Percentiles rank a stretch among this genome's conserved stretches.
Evolutionary conservation across 2,329 filamentous ascomycete species (phyloP).

Genomic region (Fusarium falciforme): DNA sequence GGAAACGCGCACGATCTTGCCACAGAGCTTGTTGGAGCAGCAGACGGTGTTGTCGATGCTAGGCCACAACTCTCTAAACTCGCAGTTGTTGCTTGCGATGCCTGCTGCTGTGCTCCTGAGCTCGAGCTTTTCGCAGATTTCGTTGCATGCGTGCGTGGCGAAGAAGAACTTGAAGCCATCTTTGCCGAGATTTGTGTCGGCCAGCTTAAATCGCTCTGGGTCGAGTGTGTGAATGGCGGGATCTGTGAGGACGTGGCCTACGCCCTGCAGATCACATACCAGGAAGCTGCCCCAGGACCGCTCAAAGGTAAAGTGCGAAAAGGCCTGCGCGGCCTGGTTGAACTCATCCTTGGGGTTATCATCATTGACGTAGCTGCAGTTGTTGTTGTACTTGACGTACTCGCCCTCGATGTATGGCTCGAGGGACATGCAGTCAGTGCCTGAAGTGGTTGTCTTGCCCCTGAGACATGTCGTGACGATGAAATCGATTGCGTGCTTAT

Average conservation of each 20-base stretch:
- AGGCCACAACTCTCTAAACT: constrained; percentile 50
- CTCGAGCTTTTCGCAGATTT: constrained; percentile 45
- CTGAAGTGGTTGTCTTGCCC: constrained; percentile 11
- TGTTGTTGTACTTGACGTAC: constrained; percentile 55
- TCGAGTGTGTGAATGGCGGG: constrained; percentile 52
- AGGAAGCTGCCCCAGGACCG: constrained; percentile 51
- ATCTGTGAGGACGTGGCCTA: constrained; percentile 51
- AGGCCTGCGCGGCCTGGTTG: constrained; percentile 51
- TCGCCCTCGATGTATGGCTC: constrained; percentile 51
- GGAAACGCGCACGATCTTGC: constrained; percentile 45
- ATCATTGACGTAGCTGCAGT: constrained; percentile 47
- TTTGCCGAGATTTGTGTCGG: constrained; percentile 47
- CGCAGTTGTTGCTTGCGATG: constrained; percentile 30
- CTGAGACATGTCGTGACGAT: constrained; percentile 49
- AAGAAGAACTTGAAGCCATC: constrained; percentile 56
- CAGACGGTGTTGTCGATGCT: constrained; percentile 45
- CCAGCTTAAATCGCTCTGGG: constrained; percentile 46
- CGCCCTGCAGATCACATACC: constrained; percentile 52
- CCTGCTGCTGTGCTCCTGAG: constrained; percentile 43
- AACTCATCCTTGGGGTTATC: constrained; percentile 32
- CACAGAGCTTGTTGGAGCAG: constrained; percentile 55
- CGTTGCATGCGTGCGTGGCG: constrained; percentile 49
- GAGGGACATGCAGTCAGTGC: constrained; percentile 44
- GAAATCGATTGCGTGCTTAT: constrained; percentile 44
- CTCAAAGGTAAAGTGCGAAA: constrained; percentile 57